Evolutionary conservation across 1,284 basidiomycete species (phyloP).

Genomic region (Apiotrichum laibachii): DNA sequence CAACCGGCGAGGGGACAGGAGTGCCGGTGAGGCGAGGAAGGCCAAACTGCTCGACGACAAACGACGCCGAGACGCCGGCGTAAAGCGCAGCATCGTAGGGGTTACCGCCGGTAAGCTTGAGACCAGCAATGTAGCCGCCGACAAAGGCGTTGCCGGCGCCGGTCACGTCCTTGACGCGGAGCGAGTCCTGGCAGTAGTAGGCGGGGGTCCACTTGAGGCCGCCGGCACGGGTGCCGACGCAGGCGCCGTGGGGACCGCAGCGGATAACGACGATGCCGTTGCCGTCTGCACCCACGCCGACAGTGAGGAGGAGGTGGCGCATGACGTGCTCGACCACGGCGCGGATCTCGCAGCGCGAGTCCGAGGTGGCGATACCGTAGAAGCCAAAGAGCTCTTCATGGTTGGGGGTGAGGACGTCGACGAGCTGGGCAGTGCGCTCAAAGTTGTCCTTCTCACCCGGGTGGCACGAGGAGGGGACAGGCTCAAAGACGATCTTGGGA

Average conservation of each 20-base stretch:
- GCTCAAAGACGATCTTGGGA: conserved; percentile 43
- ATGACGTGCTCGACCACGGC: conserved; percentile 28
- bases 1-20: conserved; percentile 5
- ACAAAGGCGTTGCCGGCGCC: conserved; percentile 47
- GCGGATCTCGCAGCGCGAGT: conserved; percentile 13
- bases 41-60: conserved; percentile 44
- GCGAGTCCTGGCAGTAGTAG: conserved; percentile 24
- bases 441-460: conserved; percentile 30
- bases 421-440: conserved; percentile 24
- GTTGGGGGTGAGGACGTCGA: conserved; percentile 43
- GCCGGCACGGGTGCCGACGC: conserved; percentile 32
- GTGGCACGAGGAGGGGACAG: conserved; percentile 38
- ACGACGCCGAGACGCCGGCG: conserved; percentile 44
- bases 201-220: conserved; percentile 43
- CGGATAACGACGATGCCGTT: conserved; percentile 41
- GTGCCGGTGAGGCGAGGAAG: conserved; percentile 22
- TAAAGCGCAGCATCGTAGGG: conserved; percentile 40
- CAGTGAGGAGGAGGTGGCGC: conserved; percentile 24
- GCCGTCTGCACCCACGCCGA: conserved; percentile 32
- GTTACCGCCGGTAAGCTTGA: conserved; percentile 31
- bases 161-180: conserved; percentile 38
- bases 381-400: conserved; percentile 44
- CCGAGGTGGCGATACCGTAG: conserved; percentile 22
- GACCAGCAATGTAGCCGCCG: conserved; percentile 44
- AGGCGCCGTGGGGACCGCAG: conserved; percentile 40